Base-by-base conservation (phyloP, 2,329 filamentous ascomycete species). In the Microsporum ferrugineum region DNA sequence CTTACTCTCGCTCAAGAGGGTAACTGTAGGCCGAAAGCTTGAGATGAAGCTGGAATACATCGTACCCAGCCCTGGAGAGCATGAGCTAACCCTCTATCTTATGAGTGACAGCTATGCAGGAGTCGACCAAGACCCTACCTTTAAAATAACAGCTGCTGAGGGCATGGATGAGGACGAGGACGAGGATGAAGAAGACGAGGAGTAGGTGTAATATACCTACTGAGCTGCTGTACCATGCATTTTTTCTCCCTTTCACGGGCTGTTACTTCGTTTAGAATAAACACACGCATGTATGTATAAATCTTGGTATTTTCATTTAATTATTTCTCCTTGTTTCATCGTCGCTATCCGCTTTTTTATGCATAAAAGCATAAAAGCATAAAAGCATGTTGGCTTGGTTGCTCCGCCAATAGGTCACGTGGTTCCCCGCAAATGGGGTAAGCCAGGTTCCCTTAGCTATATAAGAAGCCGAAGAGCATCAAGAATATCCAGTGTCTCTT, bases 31-130 rank as follows among this genome's bases (percentile, higher is more conserved):
- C 45, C 83, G 83, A 67, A 86, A 88, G 71, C 76, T 96, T 68
- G 87, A 89, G 69, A 82, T 91, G 61, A 85, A 84, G 70, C 78
- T 99, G 65, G 91, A 97, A 76, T 95, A 91, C 73, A 89, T 90
- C 31, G 88, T 97, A 59, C 90, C 89, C 41, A 88, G 88, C 29
- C 82, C 89, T 31, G 94, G 94, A 58, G 83, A 90, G 71, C 89
- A 96, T 73, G 85, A 91, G 63, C 76, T 99, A 70, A 96, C 92
- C 73, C 79, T 97, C 65, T 96, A 89, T 76, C 79, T 99, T 72
- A 96, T 99, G 88, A 94, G 91, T 72, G 94, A 99, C 77, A 92
- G 89, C 73, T 99, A 99, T 73, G 83, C 96, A 39, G 94, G 94
- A 31, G 91, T 99, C 59, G 95, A 99, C 77, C 94, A 99, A 77